Conservation (phyloP, 129 eudicot species). For the Erigeron canadensis region DNA sequence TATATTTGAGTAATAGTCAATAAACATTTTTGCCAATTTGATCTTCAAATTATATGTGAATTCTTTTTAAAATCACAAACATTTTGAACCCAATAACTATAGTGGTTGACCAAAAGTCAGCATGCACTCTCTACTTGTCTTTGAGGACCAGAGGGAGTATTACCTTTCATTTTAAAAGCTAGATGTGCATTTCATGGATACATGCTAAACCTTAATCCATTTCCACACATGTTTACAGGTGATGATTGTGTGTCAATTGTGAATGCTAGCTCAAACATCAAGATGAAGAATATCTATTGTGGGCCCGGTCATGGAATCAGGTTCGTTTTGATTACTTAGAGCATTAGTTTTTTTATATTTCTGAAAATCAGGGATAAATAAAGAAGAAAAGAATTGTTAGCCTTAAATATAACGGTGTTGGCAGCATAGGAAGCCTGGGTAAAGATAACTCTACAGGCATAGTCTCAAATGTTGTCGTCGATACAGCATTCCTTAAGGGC, state of each 20-base stretch:
- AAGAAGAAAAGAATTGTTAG: not conserved
- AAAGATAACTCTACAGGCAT: conserved; percentile 76
- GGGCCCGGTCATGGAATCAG: conserved; percentile 99
- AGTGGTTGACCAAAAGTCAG: conserved; percentile 22
- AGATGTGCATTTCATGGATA: conserved; percentile 5
- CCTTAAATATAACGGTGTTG: conserved; percentile 12
- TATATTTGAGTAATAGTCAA: not conserved
- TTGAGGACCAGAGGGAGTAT: not conserved
- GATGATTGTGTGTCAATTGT: conserved; percentile 96
- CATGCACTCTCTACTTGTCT: not conserved
- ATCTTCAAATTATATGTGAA: conserved; percentile 2
- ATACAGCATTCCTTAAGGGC: conserved; percentile 68
- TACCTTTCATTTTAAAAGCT: not conserved
- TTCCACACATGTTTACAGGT: conserved; percentile 44
- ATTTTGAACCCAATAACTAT: not conserved
- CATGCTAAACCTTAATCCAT: not conserved
- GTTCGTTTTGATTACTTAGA: conserved; percentile 32
- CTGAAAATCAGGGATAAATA: not conserved
- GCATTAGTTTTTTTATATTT: not conserved
- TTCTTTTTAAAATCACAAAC: not conserved
- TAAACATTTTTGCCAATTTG: not conserved
- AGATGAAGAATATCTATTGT: conserved; percentile 81
- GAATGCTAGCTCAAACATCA: conserved; percentile 78
- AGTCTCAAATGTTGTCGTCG: conserved; percentile 65
- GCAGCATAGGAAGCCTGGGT: conserved; percentile 97